A percentile compares a stretch with the other conserved stretches of the same genome.
Evolutionary conservation across 768 basidiomycete genomes (phyloP).

Genomic region (Gymnopilus dilepis): DNA sequence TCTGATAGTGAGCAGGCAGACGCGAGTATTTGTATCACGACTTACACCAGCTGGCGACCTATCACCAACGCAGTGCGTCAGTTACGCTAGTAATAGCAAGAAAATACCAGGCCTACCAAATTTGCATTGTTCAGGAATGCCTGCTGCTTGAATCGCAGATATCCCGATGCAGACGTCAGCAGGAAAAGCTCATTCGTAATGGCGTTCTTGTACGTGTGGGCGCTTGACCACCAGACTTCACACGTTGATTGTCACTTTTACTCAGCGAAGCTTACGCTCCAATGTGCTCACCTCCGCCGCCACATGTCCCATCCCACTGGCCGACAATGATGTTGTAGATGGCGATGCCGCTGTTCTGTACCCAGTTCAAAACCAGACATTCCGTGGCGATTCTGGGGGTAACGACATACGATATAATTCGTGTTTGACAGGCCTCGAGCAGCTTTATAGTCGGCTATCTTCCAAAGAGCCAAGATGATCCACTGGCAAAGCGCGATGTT

Average conservation of each 20-base stretch:
- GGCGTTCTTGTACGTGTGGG: slow-evolving; percentile 62
- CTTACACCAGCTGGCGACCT: slow-evolving; percentile 1
- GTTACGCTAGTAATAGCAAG: too few species aligned
- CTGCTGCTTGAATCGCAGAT: slow-evolving; percentile 40
- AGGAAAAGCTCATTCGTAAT: slow-evolving; percentile 66
- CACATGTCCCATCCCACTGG: slow-evolving; percentile 55
- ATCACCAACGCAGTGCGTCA: not conserved
- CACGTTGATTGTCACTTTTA: not conserved
- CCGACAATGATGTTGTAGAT: slow-evolving; percentile 58
- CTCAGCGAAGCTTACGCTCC: not conserved
- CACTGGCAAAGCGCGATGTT: slow-evolving; percentile 39
- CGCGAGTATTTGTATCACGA: not conserved
- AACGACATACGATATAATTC: slow-evolving; percentile 31
- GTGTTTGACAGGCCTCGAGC: slow-evolving; percentile 39
- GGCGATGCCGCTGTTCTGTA: slow-evolving; percentile 49
- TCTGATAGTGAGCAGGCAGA: not conserved
- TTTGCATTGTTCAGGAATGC: slow-evolving; percentile 54
- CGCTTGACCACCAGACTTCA: slow-evolving; percentile 62
- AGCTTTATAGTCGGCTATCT: slow-evolving; percentile 58
- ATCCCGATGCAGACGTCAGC: slow-evolving; percentile 53
- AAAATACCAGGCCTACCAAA: too few species aligned
- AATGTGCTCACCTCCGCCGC: slow-evolving; percentile 51
- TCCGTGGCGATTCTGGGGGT: not conserved
- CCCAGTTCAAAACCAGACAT: not conserved
- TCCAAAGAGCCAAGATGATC: slow-evolving; percentile 63